Evolutionary conservation across 2,329 filamentous ascomycete species (phyloP), one percentile per base, ranked within the genome.

Genomic region (Stagonosporopsis vannaccii): DNA sequence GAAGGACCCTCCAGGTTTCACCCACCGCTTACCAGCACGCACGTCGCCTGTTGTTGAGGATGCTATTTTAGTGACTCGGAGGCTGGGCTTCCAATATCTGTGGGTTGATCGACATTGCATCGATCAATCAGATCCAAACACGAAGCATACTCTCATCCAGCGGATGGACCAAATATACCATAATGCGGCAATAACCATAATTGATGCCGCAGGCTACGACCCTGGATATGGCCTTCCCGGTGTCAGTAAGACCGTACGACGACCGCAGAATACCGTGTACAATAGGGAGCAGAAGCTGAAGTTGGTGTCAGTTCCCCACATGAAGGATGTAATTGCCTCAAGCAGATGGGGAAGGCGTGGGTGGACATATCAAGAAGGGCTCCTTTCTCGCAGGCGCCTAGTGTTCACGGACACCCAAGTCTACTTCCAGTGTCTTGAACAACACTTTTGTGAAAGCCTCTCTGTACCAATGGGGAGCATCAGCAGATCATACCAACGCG

Each of bases 291-390:
- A 20, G 11, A n/a, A 37, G 4, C 32, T n/a, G 11, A n/a, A 37
- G 13, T 12, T 53, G 30, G 17, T 52, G 3, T 22, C 36, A 4
- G n/a, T 48, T 13, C 26, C 25, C 1, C 26, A 44, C 15, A 28
- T 39, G 36, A 20, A n/a, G 3, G 19, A 28, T 11, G 40, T 30
- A 13, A 30, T 74, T 11, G 45, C 51, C 4, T 42, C 51, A 11
- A 73, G 72, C 5, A 65, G 52, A 23, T 77, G 76, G 72, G 75
- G 74, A 50, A 66, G 63, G 1, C 66, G 77, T 35, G 75, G 72
- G 0, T 78, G 76, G 76, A 78, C 75, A 4, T 77, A 77, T 49
- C 75, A 78, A 57, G 75, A 78, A 56, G 59, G 72, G 12, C 62
- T 78, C 23, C 69, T 77, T 1, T 76, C 76, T 1, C 52, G 66